These are phyloP conservation scores for Rutstroemia sp. DNA, from an alignment of 2,329 filamentous ascomycete species.

Conservation along the genomic window DNA sequence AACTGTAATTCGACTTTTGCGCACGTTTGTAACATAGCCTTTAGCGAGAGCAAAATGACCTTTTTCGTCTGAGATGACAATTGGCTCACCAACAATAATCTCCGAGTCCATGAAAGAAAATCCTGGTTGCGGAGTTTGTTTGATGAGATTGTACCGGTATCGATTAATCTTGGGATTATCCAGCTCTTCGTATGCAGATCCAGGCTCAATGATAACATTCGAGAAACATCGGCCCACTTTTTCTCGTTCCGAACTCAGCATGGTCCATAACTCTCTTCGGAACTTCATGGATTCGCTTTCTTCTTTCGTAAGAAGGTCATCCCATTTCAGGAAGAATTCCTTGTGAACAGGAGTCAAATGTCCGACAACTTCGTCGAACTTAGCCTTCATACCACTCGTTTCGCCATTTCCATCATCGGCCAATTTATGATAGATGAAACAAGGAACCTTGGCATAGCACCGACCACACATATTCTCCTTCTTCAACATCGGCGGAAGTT, in stretches of 20 bases:
- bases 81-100: slow-evolving; percentile 76
- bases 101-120: slow-evolving; percentile 93
- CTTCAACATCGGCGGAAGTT: slow-evolving; percentile 80
- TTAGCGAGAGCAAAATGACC: slow-evolving; percentile 94
- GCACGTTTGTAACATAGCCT: slow-evolving; percentile 77
- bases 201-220: slow-evolving; percentile 75
- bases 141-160: slow-evolving; percentile 78
- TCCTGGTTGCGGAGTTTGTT: slow-evolving; percentile 49
- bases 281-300: slow-evolving; percentile 85
- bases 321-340: slow-evolving; percentile 92
- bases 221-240: slow-evolving; percentile 84
- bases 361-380: slow-evolving; percentile 73
- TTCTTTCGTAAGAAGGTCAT: slow-evolving; percentile 85
- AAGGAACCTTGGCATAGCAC: slow-evolving; percentile 86
- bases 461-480: slow-evolving; percentile 73
- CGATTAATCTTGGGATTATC: slow-evolving; percentile 80
- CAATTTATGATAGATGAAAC: slow-evolving; percentile 90
- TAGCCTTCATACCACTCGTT: slow-evolving; percentile 70
- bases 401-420: slow-evolving; percentile 77
- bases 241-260: slow-evolving; percentile 83
- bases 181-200: slow-evolving; percentile 61
- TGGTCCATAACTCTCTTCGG: slow-evolving; percentile 89
- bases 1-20: slow-evolving; percentile 70
- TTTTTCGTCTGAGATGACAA: slow-evolving; percentile 92
- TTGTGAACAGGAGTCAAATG: slow-evolving; percentile 70